A percentile compares a stretch with the other conserved stretches of the same genome.
These are phyloP conservation scores for Hypoxylon sp. DNA, from an alignment of 2,329 filamentous ascomycete species.

Conservation along the genomic window DNA sequence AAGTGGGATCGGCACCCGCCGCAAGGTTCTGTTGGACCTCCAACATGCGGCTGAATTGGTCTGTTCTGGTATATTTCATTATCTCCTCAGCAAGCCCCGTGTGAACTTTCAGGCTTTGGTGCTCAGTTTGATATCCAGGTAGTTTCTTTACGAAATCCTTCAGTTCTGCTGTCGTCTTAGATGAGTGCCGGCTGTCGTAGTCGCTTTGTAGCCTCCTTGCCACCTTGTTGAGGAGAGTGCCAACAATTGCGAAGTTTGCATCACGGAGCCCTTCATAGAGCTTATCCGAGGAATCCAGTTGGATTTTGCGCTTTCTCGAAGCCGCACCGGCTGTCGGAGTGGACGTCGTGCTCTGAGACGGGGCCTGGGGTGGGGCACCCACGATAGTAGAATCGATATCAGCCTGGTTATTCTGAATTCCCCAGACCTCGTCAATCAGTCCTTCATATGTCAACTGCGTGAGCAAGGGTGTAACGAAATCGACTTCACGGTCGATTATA, in stretches of 20 bases:
- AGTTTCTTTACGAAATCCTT: conserved; percentile 96
- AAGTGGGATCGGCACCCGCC: conserved; percentile 88
- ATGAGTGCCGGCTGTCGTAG: conserved; percentile 88
- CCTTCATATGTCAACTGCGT: conserved; percentile 98
- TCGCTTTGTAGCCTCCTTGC: conserved; percentile 87
- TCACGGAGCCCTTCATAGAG: conserved; percentile 90
- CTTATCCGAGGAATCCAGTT: conserved; percentile 89
- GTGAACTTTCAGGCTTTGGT: conserved; percentile 92
- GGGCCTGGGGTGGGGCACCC: conserved; percentile 75
- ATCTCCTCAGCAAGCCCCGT: conserved; percentile 95
- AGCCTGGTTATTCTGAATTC: conserved; percentile 91
- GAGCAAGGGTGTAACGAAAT: conserved; percentile 91
- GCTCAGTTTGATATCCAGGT: conserved; percentile 92
- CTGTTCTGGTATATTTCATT: conserved; percentile 90
- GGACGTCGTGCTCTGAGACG: conserved; percentile 67
- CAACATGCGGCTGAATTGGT: conserved; percentile 87
- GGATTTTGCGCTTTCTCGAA: conserved; percentile 86
- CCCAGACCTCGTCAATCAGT: conserved; percentile 92
- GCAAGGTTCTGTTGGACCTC: conserved; percentile 97
- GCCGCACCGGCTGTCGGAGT: conserved; percentile 69
- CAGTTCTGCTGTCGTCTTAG: conserved; percentile 90
- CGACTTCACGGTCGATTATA: conserved; percentile 94
- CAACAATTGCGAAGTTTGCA: conserved; percentile 95
- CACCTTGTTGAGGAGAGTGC: conserved; percentile 88
- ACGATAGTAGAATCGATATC: conserved; percentile 94